Percentiles rank a stretch among this genome's conserved stretches.
Evolutionary conservation across 116 monocot genomes (phyloP).

Genomic region (Cymodocea nodosa): DNA sequence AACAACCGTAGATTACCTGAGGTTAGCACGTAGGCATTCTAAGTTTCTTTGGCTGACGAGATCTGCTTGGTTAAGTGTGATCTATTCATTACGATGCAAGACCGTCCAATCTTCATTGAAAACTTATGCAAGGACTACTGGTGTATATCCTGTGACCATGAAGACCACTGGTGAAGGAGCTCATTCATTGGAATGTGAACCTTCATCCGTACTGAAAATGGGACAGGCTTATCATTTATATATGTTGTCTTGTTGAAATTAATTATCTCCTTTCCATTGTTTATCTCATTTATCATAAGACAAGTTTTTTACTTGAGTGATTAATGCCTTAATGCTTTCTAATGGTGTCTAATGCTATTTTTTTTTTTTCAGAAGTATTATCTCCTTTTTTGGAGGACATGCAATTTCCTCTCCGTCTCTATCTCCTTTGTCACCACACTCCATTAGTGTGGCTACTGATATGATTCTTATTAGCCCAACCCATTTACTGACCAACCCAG

Average conservation of each 20-base stretch:
- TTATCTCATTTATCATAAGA: neutral
- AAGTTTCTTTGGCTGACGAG: neutral
- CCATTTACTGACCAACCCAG: too few species aligned
- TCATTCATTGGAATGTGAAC: neutral
- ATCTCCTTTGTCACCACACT: too few species aligned
- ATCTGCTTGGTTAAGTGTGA: neutral
- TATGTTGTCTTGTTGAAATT: neutral
- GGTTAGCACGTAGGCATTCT: conserved; percentile 4
- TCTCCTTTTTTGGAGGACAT: too few species aligned
- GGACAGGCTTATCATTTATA: neutral
- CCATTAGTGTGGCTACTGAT: too few species aligned
- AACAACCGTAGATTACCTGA: neutral
- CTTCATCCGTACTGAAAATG: neutral
- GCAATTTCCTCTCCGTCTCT: too few species aligned
- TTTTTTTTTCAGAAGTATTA: too few species aligned
- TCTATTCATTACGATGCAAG: neutral
- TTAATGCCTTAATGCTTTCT: too few species aligned
- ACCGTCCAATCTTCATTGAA: neutral
- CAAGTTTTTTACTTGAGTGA: too few species aligned
- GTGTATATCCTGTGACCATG: neutral
- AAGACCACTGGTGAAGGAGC: neutral
- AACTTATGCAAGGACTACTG: neutral
- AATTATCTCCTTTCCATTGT: neutral
- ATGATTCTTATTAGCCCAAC: too few species aligned
- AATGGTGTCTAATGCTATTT: too few species aligned